These are phyloP conservation scores for Cercospora citrullina DNA, from an alignment of 2,329 filamentous ascomycete species.

Conservation along the genomic window DNA sequence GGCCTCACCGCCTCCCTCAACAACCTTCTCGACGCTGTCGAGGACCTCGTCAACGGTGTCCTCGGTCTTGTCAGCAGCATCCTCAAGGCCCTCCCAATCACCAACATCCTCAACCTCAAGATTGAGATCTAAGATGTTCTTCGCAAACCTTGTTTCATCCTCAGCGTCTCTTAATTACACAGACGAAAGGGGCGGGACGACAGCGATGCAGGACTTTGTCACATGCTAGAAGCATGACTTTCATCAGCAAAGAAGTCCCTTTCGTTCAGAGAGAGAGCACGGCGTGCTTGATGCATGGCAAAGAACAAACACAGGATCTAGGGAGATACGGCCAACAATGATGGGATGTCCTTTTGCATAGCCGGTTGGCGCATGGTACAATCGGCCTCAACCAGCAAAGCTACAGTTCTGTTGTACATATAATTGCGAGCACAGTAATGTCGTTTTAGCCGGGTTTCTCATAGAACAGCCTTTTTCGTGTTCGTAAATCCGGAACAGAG, in stretches of 20 bases:
- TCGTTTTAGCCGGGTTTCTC: constrained; percentile 1
- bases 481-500: not conserved
- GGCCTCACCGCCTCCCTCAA: constrained; percentile 14
- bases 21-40: constrained; percentile 19
- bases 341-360: constrained; percentile 7
- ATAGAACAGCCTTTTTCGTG: not conserved
- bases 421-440: constrained; percentile 9
- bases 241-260: not conserved
- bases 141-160: not conserved
- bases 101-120: constrained; percentile 16
- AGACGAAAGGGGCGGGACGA: not conserved
- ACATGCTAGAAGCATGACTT: constrained; percentile 5
- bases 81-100: constrained; percentile 15
- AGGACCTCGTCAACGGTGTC: constrained; percentile 18
- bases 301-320: not conserved
- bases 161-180: not conserved
- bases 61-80: constrained; percentile 15
- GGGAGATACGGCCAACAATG: constrained; percentile 11
- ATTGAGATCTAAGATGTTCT: constrained; percentile 1
- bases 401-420: constrained; percentile 14
- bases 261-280: not conserved
- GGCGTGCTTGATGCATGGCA: constrained; percentile 13
- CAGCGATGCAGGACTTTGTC: not conserved
- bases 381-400: not conserved
- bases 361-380: not conserved